phyloP scores from a whole-genome alignment of 2,329 filamentous ascomycete species.

The Scedosporium apiospermum region DNA sequence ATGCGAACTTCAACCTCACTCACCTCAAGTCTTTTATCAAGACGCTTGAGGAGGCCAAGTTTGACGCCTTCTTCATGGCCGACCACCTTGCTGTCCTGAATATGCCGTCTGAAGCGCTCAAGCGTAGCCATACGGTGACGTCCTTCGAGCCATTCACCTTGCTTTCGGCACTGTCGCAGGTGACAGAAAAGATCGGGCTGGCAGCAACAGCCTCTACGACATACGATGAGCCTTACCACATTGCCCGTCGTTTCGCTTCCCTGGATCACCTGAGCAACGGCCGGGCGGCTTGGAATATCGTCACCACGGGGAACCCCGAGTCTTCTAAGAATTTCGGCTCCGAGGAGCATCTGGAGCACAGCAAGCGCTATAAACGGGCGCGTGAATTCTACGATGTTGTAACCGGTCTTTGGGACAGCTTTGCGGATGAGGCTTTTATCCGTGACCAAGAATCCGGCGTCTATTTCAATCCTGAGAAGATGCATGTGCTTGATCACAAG shows the following conservation, averaged over 20 bases:
- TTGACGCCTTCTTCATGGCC: conserved; percentile 48
- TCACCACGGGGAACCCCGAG: conserved; percentile 43
- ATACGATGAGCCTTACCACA: conserved; percentile 43
- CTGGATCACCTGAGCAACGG: conserved; percentile 42
- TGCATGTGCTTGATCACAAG: conserved; percentile 41
- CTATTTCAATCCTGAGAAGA: conserved; percentile 39
- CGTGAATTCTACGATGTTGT: conserved; percentile 44
- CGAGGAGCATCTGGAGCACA: conserved; percentile 39
- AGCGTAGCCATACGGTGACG: conserved; percentile 47
- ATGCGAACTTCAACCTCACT: conserved; percentile 48
- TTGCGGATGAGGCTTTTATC: conserved; percentile 45
- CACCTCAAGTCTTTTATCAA: conserved; percentile 44
- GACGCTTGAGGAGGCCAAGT: conserved; percentile 42
- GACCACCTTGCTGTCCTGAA: conserved; percentile 45
- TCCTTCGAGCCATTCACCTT: conserved; percentile 48
- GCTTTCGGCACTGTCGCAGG: conserved; percentile 36
- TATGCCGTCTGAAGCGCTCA: conserved; percentile 46
- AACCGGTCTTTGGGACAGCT: conserved; percentile 42
- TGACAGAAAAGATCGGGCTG: conserved; percentile 40
- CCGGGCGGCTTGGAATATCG: conserved; percentile 44
- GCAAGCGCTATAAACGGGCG: conserved; percentile 39
- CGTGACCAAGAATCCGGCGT: conserved; percentile 36
- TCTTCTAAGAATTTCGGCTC: conserved; percentile 41
- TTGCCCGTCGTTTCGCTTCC: conserved; percentile 43
- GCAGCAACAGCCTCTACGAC: conserved; percentile 45